Evolutionary conservation across 73 alveolate species (phyloP), one percentile per base, ranked within the genome.

Genomic region (Urostyla sp.): DNA sequence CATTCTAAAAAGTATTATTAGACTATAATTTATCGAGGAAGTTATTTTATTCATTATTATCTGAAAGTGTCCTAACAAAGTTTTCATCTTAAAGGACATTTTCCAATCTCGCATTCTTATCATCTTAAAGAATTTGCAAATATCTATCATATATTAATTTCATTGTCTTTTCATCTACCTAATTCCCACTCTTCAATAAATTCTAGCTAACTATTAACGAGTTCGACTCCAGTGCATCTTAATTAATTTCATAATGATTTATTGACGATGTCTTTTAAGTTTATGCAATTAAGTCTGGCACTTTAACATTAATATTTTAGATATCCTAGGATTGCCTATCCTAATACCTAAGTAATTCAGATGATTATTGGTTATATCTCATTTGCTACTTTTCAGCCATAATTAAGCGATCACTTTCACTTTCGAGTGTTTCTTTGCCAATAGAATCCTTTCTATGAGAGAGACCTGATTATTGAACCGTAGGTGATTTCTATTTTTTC

Each of bases 361-460:
- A 8, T 58, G 32, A 27, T 2, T 58, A 4, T 28, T 35, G 37
- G 13, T 16, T 7, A 8, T 18, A 11, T 45, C 28, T 63, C 18
- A 3, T 43, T 38, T 5, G 61, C 13, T 59, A 27, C 23, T 59
- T n/a, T n/a, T n/a, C n/a, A n/a, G n/a, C n/a, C n/a, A n/a, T n/a
- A n/a, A n/a, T n/a, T n/a, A n/a, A 30, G 40, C 72, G 72, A 44
- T 69, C 83, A 49, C 83, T 69, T 40, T 69, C 83, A 28, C 72
- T 46, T 18, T 69, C 83, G 7, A 69, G 36, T 32, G 83, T 69
- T 0, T 69, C 83, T 37, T 63, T 63, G 49, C 58, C 79, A 1
- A 63, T 26, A 1, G 79, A 63, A 40, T 63, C 79, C 26, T 63
- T 63, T 24, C 79, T 63, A 10, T 38, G 1, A 0, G 16, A 46